Percentiles rank a stretch among this genome's conserved stretches.
phyloP scores from a whole-genome alignment of 192 early-diverging fungal genomes.

The Dissophora ornata region DNA sequence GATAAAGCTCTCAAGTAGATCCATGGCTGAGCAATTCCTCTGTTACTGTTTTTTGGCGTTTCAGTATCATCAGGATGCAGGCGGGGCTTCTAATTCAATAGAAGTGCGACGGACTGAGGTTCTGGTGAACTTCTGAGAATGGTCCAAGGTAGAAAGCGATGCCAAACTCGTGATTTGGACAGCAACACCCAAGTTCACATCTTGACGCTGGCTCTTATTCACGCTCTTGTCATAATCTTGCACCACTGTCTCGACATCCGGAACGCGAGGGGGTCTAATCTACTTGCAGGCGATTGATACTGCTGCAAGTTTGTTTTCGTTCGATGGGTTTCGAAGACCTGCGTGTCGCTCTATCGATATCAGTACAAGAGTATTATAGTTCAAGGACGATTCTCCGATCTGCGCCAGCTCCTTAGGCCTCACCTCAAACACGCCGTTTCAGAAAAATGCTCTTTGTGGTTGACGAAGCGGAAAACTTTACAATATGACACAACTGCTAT shows the following conservation, averaged over 20 bases:
- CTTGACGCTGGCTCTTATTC: slow-evolving; percentile 22
- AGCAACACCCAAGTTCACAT: slow-evolving; percentile 28
- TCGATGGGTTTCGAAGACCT: background rate
- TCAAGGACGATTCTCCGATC: background rate
- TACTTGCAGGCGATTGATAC: slow-evolving; percentile 29
- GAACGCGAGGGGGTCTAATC: slow-evolving; percentile 11
- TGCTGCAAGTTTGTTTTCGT: slow-evolving; percentile 12
- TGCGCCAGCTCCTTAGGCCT: slow-evolving; percentile 13
- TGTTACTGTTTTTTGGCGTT: slow-evolving; percentile 18
- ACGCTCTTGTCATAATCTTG: slow-evolving; percentile 21
- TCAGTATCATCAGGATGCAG: slow-evolving; percentile 28
- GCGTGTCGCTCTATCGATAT: background rate
- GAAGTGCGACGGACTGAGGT: slow-evolving; percentile 20
- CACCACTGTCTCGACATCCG: slow-evolving; percentile 25
- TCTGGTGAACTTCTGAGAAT: slow-evolving; percentile 14
- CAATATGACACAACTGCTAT: background rate
- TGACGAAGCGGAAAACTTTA: slow-evolving; percentile 38
- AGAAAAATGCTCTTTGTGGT: slow-evolving; percentile 27
- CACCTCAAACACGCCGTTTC: slow-evolving; percentile 3
- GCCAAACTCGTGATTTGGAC: background rate
- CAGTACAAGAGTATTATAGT: no score
- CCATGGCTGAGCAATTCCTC: slow-evolving; percentile 7
- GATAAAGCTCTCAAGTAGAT: slow-evolving; percentile 12
- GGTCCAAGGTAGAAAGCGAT: slow-evolving; percentile 1
- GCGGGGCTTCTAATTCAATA: slow-evolving; percentile 44